Base-by-base conservation (phyloP, 2,329 filamentous ascomycete species). In the Chaetomium sp. region DNA sequence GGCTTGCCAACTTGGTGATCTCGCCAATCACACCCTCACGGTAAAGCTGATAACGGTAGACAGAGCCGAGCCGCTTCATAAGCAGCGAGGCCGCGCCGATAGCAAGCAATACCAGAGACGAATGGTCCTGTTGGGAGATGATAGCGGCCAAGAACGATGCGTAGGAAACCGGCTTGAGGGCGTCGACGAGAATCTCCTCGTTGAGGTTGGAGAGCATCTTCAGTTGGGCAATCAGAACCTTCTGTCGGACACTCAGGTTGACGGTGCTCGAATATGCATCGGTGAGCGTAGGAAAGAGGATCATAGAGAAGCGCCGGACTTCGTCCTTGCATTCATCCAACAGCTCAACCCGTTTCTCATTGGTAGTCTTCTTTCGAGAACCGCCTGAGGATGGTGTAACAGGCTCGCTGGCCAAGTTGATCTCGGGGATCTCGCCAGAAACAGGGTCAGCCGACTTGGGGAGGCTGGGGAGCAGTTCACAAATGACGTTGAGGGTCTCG, bases 141-240 rank as follows among this genome's bases (percentile, higher is more conserved):
- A 99, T 99, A 0, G 92, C 91, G 1, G 94, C 94, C 35, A 99
- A 74, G 69, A 96, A 96, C 0, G 95, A 99, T 2, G 94, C 91
- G 70, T 97, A 99, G 0, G 94, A 89, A 1, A 99, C 91, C 12
- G 89, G 82, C 33, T 87, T 87, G 35, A 99, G 74, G 7, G 92
- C 88, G 64, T 96, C 92, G 59, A 89, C 81, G 4, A 99, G 80
- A 50, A 99, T 90, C 40, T 81, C 78, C 44, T 84, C 85, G 64
- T 96, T 90, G n/a, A 99, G 74, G 62, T 96, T 96, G 10, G 91
- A 96, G 8, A 99, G 80, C 90, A 99, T 97, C 74, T 97, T 97
- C 45, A 97, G 76, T 67, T 99, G 94, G n/a, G 92, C 94, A 19
- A 85, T 89, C 37, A 99, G 79, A 2, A 99, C 94, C 72, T 96